Percentiles rank a stretch among this genome's conserved stretches.
phyloP scores from a whole-genome alignment of 306 rosid species.

The Ceratonia siliqua region DNA sequence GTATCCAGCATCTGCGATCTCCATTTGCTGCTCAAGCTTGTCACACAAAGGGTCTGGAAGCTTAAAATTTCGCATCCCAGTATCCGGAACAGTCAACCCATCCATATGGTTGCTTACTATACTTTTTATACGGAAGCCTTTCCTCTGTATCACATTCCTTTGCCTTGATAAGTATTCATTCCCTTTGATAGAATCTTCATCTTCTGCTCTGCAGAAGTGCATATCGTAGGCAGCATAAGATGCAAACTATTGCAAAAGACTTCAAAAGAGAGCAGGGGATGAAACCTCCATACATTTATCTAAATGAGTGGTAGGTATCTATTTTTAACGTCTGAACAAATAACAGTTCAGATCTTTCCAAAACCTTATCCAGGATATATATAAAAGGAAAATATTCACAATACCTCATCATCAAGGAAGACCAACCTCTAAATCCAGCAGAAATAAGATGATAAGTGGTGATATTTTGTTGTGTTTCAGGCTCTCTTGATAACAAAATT shows the following conservation, averaged over 20 bases:
- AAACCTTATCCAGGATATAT: background rate
- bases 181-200: conserved; percentile 47
- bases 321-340: conserved; percentile 2
- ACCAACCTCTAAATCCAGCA: conserved; percentile 64
- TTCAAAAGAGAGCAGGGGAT: background rate
- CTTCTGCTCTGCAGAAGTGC: conserved; percentile 60
- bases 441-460: conserved; percentile 55
- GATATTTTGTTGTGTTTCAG: conserved; percentile 44
- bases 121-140: conserved; percentile 54
- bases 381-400: conserved; percentile 21
- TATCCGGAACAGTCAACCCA: conserved; percentile 43
- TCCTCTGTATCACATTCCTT: conserved; percentile 45
- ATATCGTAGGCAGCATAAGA: conserved; percentile 3
- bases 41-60: conserved; percentile 58
- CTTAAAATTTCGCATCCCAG: conserved; percentile 50
- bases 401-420: conserved; percentile 79
- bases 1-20: conserved; percentile 9
- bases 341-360: conserved; percentile 1
- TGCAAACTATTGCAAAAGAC: background rate
- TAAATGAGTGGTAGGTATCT: background rate
- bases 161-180: conserved; percentile 49
- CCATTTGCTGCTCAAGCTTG: conserved; percentile 39
- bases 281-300: background rate
- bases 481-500: conserved; percentile 63
- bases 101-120: conserved; percentile 65